A percentile compares a stretch with the other conserved stretches of the same genome.
phyloP scores from a whole-genome alignment of 345 rosid species.

The Isatis tinctoria region DNA sequence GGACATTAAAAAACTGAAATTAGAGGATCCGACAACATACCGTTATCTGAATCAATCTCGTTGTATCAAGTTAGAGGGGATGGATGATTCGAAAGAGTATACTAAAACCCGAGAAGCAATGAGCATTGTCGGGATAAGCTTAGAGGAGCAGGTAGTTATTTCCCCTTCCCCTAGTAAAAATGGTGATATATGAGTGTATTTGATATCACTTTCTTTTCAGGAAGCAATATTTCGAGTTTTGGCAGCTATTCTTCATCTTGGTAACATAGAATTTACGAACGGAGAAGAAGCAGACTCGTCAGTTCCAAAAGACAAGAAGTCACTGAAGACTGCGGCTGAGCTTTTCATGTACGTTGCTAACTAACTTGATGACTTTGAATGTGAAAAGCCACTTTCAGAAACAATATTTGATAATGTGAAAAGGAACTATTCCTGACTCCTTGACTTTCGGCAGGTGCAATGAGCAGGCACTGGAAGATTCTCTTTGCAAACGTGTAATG shows the following conservation, averaged over 20 bases:
- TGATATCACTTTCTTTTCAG: slow-evolving; percentile 40
- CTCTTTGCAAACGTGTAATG: slow-evolving; percentile 89
- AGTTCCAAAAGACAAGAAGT: slow-evolving; percentile 75
- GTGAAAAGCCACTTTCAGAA: background rate
- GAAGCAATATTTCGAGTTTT: slow-evolving; percentile 87
- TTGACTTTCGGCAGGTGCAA: slow-evolving; percentile 65
- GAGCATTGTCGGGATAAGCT: slow-evolving; percentile 85
- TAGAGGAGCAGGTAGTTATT: slow-evolving; percentile 71
- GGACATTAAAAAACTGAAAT: slow-evolving; percentile 59
- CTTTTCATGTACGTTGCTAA: slow-evolving; percentile 58
- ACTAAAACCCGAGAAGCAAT: slow-evolving; percentile 75
- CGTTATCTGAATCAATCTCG: slow-evolving; percentile 88
- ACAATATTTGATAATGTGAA: background rate
- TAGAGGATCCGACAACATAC: slow-evolving; percentile 68
- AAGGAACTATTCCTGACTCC: slow-evolving; percentile 5
- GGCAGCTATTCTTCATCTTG: slow-evolving; percentile 95
- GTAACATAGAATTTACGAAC: slow-evolving; percentile 81
- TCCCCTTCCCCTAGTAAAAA: background rate
- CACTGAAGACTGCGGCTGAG: slow-evolving; percentile 85
- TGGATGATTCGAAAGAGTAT: slow-evolving; percentile 81
- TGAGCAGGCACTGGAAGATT: slow-evolving; percentile 78
- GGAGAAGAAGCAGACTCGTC: slow-evolving; percentile 92
- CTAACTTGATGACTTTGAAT: slow-evolving; percentile 4
- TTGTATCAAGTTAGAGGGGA: slow-evolving; percentile 73
- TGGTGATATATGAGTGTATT: background rate